Evolutionary conservation across 176 grass and related monocot species (phyloP).

Genomic region (Neostapfia colusana): DNA sequence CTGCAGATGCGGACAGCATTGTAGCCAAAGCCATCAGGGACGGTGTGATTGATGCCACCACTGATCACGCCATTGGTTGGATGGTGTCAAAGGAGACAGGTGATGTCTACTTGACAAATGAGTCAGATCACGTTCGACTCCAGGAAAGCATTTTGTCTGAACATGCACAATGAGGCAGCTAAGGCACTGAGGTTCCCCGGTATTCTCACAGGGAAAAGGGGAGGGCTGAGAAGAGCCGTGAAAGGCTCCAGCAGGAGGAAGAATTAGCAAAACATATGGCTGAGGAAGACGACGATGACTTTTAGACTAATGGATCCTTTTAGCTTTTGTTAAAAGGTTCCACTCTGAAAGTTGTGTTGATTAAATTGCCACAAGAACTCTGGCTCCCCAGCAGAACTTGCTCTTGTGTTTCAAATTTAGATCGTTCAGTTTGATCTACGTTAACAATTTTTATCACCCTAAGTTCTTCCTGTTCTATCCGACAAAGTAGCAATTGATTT

Average conservation of each 20-base stretch:
- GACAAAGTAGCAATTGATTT: background rate
- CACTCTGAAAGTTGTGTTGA: conserved; percentile 1
- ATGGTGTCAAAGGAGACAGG: no score
- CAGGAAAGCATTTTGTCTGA: conserved; percentile 79
- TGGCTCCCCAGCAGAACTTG: background rate
- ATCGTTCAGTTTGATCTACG: conserved; percentile 24
- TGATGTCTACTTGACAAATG: no score
- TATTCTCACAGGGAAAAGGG: conserved; percentile 86
- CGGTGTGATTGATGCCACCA: no score
- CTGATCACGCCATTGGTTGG: no score
- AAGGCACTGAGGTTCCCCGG: conserved; percentile 71
- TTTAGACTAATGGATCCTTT: background rate
- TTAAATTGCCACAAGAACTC: conserved; percentile 3
- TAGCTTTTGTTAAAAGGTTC: conserved; percentile 28
- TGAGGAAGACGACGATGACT: no score
- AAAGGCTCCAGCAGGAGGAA: conserved; percentile 86
- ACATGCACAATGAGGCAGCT: conserved; percentile 83
- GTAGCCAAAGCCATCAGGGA: no score
- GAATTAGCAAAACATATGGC: conserved; percentile 83
- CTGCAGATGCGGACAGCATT: no score
- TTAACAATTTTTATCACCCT: conserved; percentile 9
- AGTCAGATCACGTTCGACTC: no score
- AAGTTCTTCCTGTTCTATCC: conserved; percentile 15
- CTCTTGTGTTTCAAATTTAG: background rate
- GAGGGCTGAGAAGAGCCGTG: conserved; percentile 71